phyloP scores from a whole-genome alignment of 805 yeast genomes.

The Sugiyamaella valdiviana region DNA sequence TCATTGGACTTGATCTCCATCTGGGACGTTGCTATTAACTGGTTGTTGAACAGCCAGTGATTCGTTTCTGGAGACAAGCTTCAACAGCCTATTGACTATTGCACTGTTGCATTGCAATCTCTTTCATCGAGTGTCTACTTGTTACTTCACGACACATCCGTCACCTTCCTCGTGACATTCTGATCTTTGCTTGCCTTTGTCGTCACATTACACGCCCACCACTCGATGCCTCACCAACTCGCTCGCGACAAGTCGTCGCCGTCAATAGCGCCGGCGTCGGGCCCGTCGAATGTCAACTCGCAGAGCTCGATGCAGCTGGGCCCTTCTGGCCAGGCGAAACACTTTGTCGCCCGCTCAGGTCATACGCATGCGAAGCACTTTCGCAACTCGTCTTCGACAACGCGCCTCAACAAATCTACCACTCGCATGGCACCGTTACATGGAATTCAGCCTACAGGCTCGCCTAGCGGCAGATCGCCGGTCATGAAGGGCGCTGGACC shows the following conservation, averaged over 20 bases:
- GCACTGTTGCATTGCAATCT: too few species aligned
- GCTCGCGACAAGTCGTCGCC: not conserved
- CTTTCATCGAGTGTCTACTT: too few species aligned
- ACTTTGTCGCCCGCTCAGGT: conserved; percentile 11
- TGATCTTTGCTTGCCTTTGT: too few species aligned
- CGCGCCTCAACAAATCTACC: conserved; percentile 9
- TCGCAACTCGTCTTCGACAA: conserved; percentile 9
- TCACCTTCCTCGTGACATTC: too few species aligned
- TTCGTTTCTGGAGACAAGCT: too few species aligned
- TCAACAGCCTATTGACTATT: too few species aligned
- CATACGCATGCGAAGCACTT: conserved; percentile 6
- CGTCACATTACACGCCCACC: too few species aligned
- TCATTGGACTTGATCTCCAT: too few species aligned
- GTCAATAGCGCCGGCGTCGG: not conserved
- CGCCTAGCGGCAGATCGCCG: conserved; percentile 1
- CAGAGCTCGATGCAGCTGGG: not conserved
- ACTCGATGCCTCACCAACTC: not conserved
- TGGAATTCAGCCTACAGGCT: not conserved
- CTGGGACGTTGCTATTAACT: too few species aligned
- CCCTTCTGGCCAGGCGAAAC: conserved; percentile 2
- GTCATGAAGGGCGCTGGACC: not conserved
- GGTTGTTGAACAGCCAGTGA: too few species aligned
- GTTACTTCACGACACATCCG: too few species aligned
- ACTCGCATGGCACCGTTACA: conserved; percentile 12
- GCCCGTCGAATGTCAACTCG: not conserved